Conservation (phyloP, 768 basidiomycete genomes). For the Filobasidium floriforme region DNA sequence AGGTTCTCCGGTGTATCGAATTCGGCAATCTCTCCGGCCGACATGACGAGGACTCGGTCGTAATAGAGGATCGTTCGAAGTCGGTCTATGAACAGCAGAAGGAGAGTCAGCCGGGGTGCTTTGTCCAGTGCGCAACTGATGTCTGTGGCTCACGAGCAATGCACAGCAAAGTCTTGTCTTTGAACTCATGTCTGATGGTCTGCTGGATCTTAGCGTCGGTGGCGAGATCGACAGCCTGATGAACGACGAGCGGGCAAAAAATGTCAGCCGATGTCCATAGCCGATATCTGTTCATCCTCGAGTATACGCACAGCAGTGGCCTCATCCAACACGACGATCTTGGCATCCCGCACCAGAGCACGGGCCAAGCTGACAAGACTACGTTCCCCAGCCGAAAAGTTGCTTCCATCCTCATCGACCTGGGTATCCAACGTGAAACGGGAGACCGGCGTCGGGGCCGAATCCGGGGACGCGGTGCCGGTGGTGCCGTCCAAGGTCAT, state of each 20-base stretch:
- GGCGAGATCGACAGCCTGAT: slow-evolving; percentile 53
- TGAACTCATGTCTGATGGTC: slow-evolving; percentile 79
- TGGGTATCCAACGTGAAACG: slow-evolving; percentile 75
- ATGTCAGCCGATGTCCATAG: not conserved
- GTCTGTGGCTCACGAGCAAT: slow-evolving; percentile 62
- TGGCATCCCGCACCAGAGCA: slow-evolving; percentile 76
- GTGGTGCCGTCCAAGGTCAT: slow-evolving; percentile 14
- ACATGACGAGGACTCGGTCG: slow-evolving; percentile 80
- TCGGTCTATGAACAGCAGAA: slow-evolving; percentile 53
- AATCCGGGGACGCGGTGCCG: not conserved
- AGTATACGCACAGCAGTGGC: slow-evolving; percentile 83
- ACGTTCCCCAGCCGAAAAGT: slow-evolving; percentile 67
- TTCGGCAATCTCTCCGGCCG: slow-evolving; percentile 72
- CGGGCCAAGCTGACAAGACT: slow-evolving; percentile 80
- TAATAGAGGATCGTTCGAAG: slow-evolving; percentile 79
- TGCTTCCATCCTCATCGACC: slow-evolving; percentile 79
- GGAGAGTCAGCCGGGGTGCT: not conserved
- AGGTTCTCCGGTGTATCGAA: slow-evolving; percentile 70
- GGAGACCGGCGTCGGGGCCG: slow-evolving; percentile 26
- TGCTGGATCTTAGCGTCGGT: slow-evolving; percentile 86
- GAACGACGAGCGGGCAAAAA: slow-evolving; percentile 25
- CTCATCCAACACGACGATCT: slow-evolving; percentile 64
- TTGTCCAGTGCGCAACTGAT: slow-evolving; percentile 5
- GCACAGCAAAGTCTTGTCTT: slow-evolving; percentile 73
- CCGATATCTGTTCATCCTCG: slow-evolving; percentile 12